Conservation (phyloP, 257 asterid genomes). For the Thymus mandschuricus region DNA sequence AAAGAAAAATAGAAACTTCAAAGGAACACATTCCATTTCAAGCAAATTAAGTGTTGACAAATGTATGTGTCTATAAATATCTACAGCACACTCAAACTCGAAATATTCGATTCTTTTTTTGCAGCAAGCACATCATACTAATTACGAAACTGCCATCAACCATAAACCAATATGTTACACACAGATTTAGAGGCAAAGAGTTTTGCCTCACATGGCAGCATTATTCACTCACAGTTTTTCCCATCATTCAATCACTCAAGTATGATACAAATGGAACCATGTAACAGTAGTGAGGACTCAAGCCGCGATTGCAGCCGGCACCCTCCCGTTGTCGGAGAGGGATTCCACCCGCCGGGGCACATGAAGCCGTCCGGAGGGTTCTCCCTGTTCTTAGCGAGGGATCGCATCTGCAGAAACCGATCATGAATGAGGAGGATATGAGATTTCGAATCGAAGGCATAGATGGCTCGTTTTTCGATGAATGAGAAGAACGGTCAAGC, state of each 20-base stretch:
- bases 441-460: neutral
- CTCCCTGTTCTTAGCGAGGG: slow-evolving; percentile 86
- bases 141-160: too few species aligned
- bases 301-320: slow-evolving; percentile 56
- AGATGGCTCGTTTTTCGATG: neutral
- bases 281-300: slow-evolving; percentile 27
- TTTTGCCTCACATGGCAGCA: slow-evolving; percentile 27
- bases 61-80: too few species aligned
- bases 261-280: slow-evolving; percentile 25
- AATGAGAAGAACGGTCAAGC: slow-evolving; percentile 53
- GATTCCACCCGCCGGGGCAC: slow-evolving; percentile 98
- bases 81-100: neutral
- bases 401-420: slow-evolving; percentile 65
- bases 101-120: neutral
- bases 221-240: slow-evolving; percentile 31
- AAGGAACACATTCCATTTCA: too few species aligned
- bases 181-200: slow-evolving; percentile 35
- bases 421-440: neutral
- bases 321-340: slow-evolving; percentile 55
- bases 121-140: neutral
- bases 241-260: slow-evolving; percentile 24
- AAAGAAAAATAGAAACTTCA: neutral
- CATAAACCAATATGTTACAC: slow-evolving; percentile 33
- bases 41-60: neutral
- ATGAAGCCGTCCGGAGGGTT: slow-evolving; percentile 94